Evolutionary conservation across 306 rosid species (phyloP), one percentile per base, ranked within the genome.

Genomic region (Ziziphus jujuba): DNA sequence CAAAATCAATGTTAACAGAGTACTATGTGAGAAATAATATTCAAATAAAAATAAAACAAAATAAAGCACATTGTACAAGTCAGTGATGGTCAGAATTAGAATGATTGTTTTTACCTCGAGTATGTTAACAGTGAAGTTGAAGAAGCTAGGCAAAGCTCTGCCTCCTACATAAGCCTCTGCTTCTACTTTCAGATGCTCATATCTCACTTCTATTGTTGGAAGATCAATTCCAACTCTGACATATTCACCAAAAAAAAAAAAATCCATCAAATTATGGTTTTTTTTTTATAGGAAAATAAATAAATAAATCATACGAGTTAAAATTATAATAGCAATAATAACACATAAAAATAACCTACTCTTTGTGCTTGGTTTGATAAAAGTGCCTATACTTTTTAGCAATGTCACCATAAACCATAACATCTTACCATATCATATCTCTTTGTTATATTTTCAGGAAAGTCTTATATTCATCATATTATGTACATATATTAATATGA

Each of bases 131-230:
- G 73, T 69, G 74, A 72, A 88, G 79, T 88, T 85, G 31, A 88
- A 34, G 63, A 79, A 81, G 50, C 91, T 83, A 14, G 95, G 91
- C 63, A 80, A 72, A 25, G 85, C 91, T 71, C 95, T 85, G 74
- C 85, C 65, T 77, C 91, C 95, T 2, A 75, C 74, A 73, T 66
- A 61, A 64, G 89, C 84, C 56, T 85, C 83, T 14, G 91, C 89
- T 36, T 83, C 87, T 34, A 88, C 73, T 57, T 72, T 70, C 63
- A 88, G 60, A 65, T 83, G 84, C 75, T 85, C 87, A 9, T 79
- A 85, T 58, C 81, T 80, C n/a, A 88, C 89, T 76, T 88, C 95
- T 71, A 85, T 88, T 7, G 89, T 83, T 0, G 91, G 91, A 70
- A 83, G 63, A 22, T 82, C 87, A 77, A 87, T 78, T 61, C 93